These are phyloP conservation scores for Leavenworthia alabamica DNA, from an alignment of 345 rosid species.

Conservation along the genomic window DNA sequence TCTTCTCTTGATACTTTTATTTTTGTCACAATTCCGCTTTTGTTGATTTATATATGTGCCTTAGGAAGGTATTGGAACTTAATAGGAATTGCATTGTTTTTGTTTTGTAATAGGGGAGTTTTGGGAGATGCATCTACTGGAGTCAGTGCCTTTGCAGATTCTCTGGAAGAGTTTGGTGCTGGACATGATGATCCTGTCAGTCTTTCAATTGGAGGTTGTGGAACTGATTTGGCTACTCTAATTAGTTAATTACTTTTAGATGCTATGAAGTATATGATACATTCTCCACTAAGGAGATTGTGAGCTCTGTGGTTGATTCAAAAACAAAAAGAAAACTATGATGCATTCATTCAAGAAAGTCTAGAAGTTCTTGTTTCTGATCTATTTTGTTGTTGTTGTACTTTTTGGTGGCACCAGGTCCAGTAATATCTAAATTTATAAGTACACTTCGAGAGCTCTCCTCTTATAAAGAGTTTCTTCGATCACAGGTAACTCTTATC, in stretches of 20 bases:
- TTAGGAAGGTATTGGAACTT: not conserved
- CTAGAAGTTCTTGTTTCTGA: not conserved
- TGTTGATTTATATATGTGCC: not conserved
- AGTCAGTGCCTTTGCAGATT: constrained; percentile 57
- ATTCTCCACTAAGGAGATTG: not conserved
- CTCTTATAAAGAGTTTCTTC: constrained; percentile 76
- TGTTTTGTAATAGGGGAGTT: constrained; percentile 46
- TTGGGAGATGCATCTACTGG: constrained; percentile 69
- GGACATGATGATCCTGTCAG: constrained; percentile 85
- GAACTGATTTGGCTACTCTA: not conserved
- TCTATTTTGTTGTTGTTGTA: not conserved
- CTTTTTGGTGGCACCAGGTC: constrained; percentile 41
- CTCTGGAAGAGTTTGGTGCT: constrained; percentile 76
- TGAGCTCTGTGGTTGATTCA: not conserved
- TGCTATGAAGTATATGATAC: not conserved
- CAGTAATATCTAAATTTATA: constrained; percentile 68
- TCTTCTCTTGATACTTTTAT: not conserved
- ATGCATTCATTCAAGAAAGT: not conserved
- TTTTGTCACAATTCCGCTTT: not conserved
- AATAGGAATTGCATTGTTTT: not conserved
- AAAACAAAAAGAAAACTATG: not conserved
- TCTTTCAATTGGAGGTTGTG: constrained; percentile 79
- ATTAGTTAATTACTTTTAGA: not conserved
- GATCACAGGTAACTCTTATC: constrained; percentile 59
- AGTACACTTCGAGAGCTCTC: constrained; percentile 79